Evolutionary conservation across 2,329 filamentous ascomycete species (phyloP).

Genomic region (Lanzia echinophila): DNA sequence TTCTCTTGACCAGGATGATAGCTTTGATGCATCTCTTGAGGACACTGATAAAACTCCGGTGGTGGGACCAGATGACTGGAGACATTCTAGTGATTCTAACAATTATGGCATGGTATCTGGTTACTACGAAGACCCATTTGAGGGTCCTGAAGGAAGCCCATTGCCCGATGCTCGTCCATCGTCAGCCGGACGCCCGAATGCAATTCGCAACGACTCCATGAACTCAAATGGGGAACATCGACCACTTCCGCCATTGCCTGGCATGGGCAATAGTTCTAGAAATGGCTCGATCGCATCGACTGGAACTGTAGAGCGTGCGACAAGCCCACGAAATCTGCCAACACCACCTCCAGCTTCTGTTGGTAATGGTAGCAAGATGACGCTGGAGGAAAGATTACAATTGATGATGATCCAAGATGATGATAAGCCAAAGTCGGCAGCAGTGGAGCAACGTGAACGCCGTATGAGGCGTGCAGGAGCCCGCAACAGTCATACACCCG

Average conservation of each 20-base stretch:
- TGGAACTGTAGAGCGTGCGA: constrained; percentile 65
- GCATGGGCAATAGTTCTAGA: constrained; percentile 39
- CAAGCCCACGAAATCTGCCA: constrained; percentile 61
- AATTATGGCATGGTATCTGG: constrained; percentile 21
- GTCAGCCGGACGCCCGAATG: constrained; percentile 41
- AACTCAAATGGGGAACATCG: constrained; percentile 75
- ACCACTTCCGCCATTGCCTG: constrained; percentile 81
- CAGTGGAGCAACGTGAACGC: constrained; percentile 61
- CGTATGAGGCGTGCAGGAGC: constrained; percentile 57
- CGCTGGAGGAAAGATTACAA: constrained; percentile 76
- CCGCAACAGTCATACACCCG: constrained; percentile 34
- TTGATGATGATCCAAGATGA: constrained; percentile 83
- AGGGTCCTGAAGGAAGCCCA: constrained; percentile 55
- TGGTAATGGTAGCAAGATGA: constrained; percentile 69
- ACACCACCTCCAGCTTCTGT: constrained; percentile 63
- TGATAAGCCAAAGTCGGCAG: constrained; percentile 46
- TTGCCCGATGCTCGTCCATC: constrained; percentile 45
- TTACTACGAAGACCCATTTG: constrained; percentile 57
- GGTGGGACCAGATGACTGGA: constrained; percentile 95
- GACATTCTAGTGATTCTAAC: constrained; percentile 55
- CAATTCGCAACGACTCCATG: constrained; percentile 63
- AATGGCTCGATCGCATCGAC: constrained; percentile 50
- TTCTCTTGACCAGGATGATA: constrained; percentile 62
- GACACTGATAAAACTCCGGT: constrained; percentile 97
- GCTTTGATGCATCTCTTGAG: constrained; percentile 91